Evolutionary conservation across 2,329 filamentous ascomycete species (phyloP), one percentile per base, ranked within the genome.

Genomic region (Westerdykella ornata): DNA sequence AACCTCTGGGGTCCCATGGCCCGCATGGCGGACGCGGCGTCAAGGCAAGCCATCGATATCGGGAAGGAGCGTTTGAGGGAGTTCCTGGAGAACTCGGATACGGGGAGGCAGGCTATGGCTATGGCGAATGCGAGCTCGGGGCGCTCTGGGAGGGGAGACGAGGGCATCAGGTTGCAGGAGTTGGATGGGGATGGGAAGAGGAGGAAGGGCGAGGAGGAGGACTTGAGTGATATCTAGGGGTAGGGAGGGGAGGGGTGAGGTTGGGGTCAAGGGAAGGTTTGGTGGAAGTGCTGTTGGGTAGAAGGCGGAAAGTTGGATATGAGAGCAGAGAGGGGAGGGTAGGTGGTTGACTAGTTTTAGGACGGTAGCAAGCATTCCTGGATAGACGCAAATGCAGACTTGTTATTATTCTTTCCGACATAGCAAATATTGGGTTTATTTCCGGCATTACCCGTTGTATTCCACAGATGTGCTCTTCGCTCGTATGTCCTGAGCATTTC

Each of bases 1-100:
- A 97, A 97, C 64, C 80, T 98, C 13, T 89, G 94, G 71, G 92
- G 92, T 1, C 92, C 92, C 0, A 97, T 98, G 74, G 74, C 94
- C 54, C 88, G 94, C 61, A 96, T 98, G 87, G 79, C 81, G 51
- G 92, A 92, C 54, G 92, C 92, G 12, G 92, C 92, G 3, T 83
- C 81, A 36, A 76, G 77, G 48, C 92, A 98, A 69, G 92, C 86
- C 6, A 59, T 95, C 20, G 88, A 94, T 54, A 88, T 98, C 52
- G 86, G 87, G 61, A 96, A 95, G 72, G 84, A 92, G 71, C 83
- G 85, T 55, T 77, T 97, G 35, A 80, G 90, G 17, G 88, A 95
- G 22, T 96, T 96, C 59, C 75, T 97, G 43, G 86, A 89, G 69
- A 84, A 78, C 55, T 87, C 82, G n/a, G 88, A 95, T 54, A 84